Percentiles rank a stretch among this genome's conserved stretches.
Evolutionary conservation across 2,329 filamentous ascomycete species (phyloP).

Genomic region (Sporothrix variecibatus): DNA sequence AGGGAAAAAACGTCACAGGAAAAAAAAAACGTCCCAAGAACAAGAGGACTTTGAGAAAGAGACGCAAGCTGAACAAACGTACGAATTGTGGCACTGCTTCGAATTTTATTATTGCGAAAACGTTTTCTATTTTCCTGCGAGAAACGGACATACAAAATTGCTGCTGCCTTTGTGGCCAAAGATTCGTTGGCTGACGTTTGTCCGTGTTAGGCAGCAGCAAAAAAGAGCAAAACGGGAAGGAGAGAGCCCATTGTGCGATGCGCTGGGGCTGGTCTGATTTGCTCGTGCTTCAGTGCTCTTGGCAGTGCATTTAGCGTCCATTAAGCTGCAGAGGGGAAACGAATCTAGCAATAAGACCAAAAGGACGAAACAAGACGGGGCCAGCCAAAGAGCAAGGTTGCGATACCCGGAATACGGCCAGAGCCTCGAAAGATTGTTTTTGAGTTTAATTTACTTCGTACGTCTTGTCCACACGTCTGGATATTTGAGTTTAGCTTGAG

Average conservation of each 20-base stretch:
- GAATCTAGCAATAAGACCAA: not conserved
- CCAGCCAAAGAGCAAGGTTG: not conserved
- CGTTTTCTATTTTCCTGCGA: too few relatives aligned
- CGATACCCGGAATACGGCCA: not conserved
- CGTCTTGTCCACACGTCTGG: not conserved
- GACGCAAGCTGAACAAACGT: constrained; percentile 6
- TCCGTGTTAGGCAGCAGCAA: constrained; percentile 22
- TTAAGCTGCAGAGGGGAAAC: not conserved
- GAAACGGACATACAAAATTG: not conserved
- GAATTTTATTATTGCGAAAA: not conserved
- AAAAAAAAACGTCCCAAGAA: not conserved
- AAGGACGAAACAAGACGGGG: constrained; percentile 2
- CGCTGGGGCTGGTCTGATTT: not conserved
- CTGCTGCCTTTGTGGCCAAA: constrained; percentile 20
- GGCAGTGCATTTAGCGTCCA: not conserved
- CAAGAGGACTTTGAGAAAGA: not conserved
- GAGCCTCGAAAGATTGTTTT: not conserved
- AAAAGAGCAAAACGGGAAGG: not conserved
- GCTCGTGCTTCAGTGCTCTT: not conserved
- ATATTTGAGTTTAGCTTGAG: not conserved
- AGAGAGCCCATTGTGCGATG: not conserved
- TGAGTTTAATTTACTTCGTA: not conserved
- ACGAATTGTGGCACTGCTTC: not conserved
- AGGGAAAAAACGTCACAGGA: not conserved
- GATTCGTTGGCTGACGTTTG: constrained; percentile 18